Evolutionary conservation across 352 stramenopile species (phyloP).

Genomic region (Saprolegnia diclina): DNA sequence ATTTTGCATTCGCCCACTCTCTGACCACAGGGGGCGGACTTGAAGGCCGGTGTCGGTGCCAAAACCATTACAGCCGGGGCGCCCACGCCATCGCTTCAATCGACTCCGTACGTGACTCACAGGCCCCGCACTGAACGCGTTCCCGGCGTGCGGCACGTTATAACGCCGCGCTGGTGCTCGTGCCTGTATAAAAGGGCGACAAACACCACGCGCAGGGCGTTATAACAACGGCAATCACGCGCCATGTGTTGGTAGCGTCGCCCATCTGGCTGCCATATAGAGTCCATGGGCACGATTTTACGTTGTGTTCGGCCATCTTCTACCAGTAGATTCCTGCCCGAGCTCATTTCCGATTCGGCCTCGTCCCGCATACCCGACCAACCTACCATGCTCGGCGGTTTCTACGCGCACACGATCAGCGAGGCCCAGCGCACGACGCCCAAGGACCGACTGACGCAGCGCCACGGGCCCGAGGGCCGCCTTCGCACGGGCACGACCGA

Average conservation of each 20-base stretch:
- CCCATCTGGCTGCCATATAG: background rate
- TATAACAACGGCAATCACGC: background rate
- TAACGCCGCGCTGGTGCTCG: background rate
- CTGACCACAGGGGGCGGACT: background rate
- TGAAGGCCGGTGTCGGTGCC: background rate
- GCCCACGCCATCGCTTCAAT: background rate
- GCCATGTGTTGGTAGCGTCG: background rate
- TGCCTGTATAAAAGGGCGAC: too few relatives aligned
- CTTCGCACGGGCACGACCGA: background rate
- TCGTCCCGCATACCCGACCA: background rate
- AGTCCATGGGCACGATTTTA: background rate
- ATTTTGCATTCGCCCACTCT: too few relatives aligned
- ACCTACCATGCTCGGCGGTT: background rate
- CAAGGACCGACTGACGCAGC: background rate
- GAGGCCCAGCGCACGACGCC: background rate
- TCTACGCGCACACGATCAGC: constrained; percentile 9
- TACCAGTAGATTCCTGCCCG: background rate
- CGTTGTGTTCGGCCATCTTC: background rate
- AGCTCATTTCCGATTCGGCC: background rate
- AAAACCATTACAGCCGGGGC: background rate
- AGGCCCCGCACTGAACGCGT: background rate
- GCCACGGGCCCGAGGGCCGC: too few relatives aligned
- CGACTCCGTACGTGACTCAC: background rate
- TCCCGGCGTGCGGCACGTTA: background rate
- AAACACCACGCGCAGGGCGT: background rate